A percentile compares a stretch with the other conserved stretches of the same genome.
phyloP scores from a whole-genome alignment of 1,284 basidiomycete genomes.

The Leccinum cinnamomeum region DNA sequence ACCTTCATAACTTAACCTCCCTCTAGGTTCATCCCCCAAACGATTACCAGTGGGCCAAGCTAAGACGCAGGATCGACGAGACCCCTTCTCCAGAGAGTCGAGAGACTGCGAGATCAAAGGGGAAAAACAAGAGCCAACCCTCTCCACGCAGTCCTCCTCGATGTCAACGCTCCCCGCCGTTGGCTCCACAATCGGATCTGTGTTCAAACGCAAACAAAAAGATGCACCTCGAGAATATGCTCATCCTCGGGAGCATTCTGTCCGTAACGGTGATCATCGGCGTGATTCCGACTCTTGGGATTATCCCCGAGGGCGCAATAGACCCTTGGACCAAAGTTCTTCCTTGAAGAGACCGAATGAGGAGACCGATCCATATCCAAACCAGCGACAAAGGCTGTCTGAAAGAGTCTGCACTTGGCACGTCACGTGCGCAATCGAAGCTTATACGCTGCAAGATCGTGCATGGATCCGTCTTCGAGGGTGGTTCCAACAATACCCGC shows the following conservation, averaged over 20 bases:
- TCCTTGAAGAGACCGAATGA: slow-evolving; percentile 33
- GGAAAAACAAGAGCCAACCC: slow-evolving; percentile 22
- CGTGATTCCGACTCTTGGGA: slow-evolving; percentile 32
- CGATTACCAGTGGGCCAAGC: slow-evolving; percentile 44
- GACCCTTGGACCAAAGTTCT: slow-evolving; percentile 14
- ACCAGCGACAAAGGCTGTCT: slow-evolving; percentile 30
- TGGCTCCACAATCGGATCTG: slow-evolving; percentile 33
- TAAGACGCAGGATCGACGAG: slow-evolving; percentile 24
- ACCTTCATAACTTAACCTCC: slow-evolving; percentile 9
- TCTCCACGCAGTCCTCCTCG: slow-evolving; percentile 26
- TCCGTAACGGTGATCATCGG: slow-evolving; percentile 25
- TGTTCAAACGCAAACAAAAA: slow-evolving; percentile 31
- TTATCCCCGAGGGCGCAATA: slow-evolving; percentile 24
- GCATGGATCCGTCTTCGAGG: slow-evolving; percentile 9
- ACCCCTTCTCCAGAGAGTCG: slow-evolving; percentile 19
- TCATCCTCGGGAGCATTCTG: slow-evolving; percentile 19
- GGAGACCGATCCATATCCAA: slow-evolving; percentile 28
- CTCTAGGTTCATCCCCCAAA: slow-evolving; percentile 52
- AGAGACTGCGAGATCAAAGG: slow-evolving; percentile 23
- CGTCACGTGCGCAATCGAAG: neutral
- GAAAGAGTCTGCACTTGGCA: slow-evolving; percentile 27
- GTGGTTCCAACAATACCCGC: slow-evolving; percentile 9
- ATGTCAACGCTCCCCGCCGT: slow-evolving; percentile 31
- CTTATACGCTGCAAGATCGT: slow-evolving; percentile 22
- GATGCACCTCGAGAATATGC: slow-evolving; percentile 26